phyloP scores from a whole-genome alignment of 257 asterid species.

The Gynochthodes officinalis region DNA sequence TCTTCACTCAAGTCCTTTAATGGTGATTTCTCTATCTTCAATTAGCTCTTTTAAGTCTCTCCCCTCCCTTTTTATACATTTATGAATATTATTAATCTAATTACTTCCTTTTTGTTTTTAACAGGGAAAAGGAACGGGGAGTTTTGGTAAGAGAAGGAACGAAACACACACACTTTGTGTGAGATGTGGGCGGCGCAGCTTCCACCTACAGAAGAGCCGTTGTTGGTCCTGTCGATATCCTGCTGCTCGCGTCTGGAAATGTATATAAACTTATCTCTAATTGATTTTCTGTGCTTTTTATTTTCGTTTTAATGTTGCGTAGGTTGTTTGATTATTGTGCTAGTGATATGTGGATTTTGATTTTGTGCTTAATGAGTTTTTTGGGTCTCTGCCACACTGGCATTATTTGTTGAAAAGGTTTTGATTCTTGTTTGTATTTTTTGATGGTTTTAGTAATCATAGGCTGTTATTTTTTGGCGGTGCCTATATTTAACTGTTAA shows the following conservation, averaged over 20 bases:
- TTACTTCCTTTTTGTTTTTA: neutral
- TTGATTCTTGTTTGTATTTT: too few relatives aligned
- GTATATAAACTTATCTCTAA: neutral
- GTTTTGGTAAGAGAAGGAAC: constrained; percentile 33
- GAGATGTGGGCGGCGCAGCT: constrained; percentile 32
- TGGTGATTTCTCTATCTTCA: neutral
- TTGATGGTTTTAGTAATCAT: too few relatives aligned
- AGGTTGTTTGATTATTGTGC: too few relatives aligned
- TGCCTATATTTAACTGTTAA: neutral
- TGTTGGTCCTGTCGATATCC: constrained; percentile 27
- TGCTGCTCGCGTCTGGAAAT: constrained; percentile 24
- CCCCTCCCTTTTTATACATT: neutral
- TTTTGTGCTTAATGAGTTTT: too few relatives aligned
- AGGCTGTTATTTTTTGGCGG: too few relatives aligned
- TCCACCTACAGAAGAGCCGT: constrained; percentile 33
- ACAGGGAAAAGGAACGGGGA: constrained; percentile 27
- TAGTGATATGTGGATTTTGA: neutral
- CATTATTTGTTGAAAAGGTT: too few relatives aligned
- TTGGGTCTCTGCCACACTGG: too few relatives aligned
- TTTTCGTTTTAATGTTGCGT: neutral
- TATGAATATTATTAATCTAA: neutral
- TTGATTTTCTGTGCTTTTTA: neutral
- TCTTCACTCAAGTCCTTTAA: neutral
- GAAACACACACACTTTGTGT: constrained; percentile 32
- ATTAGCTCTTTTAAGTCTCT: neutral